Evolutionary conservation across 1,139 yeast genomes (phyloP).

Genomic region (Candida albicans): DNA sequence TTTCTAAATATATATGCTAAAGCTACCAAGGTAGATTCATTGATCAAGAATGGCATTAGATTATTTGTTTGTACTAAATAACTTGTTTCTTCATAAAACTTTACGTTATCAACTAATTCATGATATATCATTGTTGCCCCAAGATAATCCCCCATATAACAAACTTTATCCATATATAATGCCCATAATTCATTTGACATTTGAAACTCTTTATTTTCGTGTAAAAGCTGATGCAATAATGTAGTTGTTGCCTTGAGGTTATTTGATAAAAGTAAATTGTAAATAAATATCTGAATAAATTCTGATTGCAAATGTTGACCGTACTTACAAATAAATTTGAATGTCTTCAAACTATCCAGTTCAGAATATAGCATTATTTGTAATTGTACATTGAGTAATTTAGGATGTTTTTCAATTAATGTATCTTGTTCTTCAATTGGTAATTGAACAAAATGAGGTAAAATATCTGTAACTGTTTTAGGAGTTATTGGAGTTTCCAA

Average conservation of each 20-base stretch:
- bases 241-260: constrained; percentile 24
- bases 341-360: not conserved
- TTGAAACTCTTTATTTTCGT: constrained; percentile 16
- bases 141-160: constrained; percentile 26
- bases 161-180: constrained; percentile 23
- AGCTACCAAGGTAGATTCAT: constrained; percentile 25
- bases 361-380: constrained; percentile 5
- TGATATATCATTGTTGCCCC: constrained; percentile 41
- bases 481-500: constrained; percentile 1
- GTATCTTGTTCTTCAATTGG: constrained; percentile 4
- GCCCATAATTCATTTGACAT: constrained; percentile 43
- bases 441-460: constrained; percentile 3
- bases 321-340: constrained; percentile 6
- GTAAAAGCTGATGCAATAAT: constrained; percentile 24
- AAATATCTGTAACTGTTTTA: not conserved
- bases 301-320: constrained; percentile 8
- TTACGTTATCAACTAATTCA: constrained; percentile 31
- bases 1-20: constrained; percentile 31
- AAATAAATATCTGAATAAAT: constrained; percentile 23
- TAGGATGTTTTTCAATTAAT: constrained; percentile 4
- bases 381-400: constrained; percentile 7
- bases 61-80: constrained; percentile 22
- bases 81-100: constrained; percentile 19
- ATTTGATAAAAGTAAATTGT: constrained; percentile 18
- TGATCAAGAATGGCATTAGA: constrained; percentile 33